These are phyloP conservation scores for Limonomyces culmigenus DNA, from an alignment of 1,284 basidiomycete species.

Conservation along the genomic window DNA sequence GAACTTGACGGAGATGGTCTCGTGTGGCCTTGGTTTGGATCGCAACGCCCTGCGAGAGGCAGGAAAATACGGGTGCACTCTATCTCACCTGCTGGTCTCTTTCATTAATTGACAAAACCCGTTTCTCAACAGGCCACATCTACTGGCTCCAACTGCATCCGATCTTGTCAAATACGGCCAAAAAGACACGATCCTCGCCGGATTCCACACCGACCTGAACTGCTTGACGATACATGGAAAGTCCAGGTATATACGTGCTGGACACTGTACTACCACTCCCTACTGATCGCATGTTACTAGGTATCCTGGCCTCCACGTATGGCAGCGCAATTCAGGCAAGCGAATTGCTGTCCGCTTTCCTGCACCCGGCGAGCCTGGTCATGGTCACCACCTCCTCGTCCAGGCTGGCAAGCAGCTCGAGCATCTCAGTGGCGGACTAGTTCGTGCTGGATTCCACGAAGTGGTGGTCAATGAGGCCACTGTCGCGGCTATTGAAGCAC, in stretches of 20 bases:
- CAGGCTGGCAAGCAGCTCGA: conserved; percentile 90
- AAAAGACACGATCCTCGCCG: conserved; percentile 71
- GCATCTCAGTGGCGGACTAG: conserved; percentile 71
- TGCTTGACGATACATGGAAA: conserved; percentile 83
- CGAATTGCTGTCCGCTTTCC: conserved; percentile 74
- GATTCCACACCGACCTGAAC: conserved; percentile 79
- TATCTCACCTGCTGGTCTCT: background rate
- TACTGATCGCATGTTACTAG: conserved; percentile 15
- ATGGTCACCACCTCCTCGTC: conserved; percentile 56
- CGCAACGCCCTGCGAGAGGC: conserved; percentile 54
- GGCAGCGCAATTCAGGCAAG: conserved; percentile 84
- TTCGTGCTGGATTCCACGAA: conserved; percentile 87
- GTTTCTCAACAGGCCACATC: conserved; percentile 43
- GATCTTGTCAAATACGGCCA: conserved; percentile 65
- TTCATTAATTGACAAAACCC: background rate
- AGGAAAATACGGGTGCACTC: conserved; percentile 60
- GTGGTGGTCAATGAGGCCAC: conserved; percentile 78
- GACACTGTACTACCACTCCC: background rate
- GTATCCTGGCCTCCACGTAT: conserved; percentile 74
- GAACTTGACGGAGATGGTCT: conserved; percentile 68
- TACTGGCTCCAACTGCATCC: conserved; percentile 83
- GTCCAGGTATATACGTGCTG: conserved; percentile 24
- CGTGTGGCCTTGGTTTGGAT: conserved; percentile 63
- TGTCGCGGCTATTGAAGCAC: conserved; percentile 45
- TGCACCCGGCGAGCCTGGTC: conserved; percentile 14